Evolutionary conservation across 2,329 filamentous ascomycete genomes (phyloP), one percentile per base, ranked within the genome.

Genomic region (Phialophora verrucosa): DNA sequence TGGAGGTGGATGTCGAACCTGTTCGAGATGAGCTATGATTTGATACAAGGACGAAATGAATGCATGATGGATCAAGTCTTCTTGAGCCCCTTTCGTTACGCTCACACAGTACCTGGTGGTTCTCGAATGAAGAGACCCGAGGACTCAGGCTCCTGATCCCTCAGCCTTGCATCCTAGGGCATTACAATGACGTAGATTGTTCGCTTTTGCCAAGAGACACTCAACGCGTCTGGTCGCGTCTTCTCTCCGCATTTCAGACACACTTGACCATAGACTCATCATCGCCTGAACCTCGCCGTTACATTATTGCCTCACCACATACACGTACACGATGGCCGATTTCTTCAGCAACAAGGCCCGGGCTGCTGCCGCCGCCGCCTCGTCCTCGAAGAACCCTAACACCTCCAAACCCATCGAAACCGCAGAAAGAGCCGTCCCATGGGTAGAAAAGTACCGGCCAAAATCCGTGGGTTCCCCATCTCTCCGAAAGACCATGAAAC

Each of bases 281-380:
- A 3, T 17, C 20, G 25, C 25, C 2, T 14, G 23, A 51, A 51
- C 49, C 11, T 51, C 49, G 20, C 20, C 14, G 20, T 51, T 14
- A 51, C 6, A 44, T 32, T n/a, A 11, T 12, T 25, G 2, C 23
- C 32, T 51, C 60, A 12, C 23, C 42, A 17, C 55, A 20, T 32
- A n/a, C 20, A 25, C 23, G 23, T 25, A 25, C 49, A 66, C 51
- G 53, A 96, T 97, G 91, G 88, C 92, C 58, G 93, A 87, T 76
- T 99, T 99, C 80, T 99, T 99, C 81, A 94, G 96, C 78, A 85
- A 97, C 74, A 97, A 96, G 80, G 94, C 94, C 62, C 89, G 94
- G 54, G 85, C 88, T 69, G 83, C 84, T 42, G 91, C 89, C 11
- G 83, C 84, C 42, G 91, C 89, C 11, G 89, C 91, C n/a, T 84